Conservation (phyloP, 2,329 filamentous ascomycete genomes). For the Hypoxylon sp. region DNA sequence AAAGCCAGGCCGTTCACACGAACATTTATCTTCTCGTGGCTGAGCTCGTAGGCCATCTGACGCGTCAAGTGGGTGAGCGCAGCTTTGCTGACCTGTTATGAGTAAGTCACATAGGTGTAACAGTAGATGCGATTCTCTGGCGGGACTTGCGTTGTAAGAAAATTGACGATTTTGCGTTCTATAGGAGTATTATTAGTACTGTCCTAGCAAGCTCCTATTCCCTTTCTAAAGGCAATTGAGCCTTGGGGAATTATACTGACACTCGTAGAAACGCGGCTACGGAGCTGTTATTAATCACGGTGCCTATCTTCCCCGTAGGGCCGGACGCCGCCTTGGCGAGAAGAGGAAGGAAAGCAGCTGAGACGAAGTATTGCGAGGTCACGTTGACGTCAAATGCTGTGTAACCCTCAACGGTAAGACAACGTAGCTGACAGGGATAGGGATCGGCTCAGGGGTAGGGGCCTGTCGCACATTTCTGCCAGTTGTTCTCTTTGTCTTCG, state of each 20-base stretch:
- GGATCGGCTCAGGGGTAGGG: neutral
- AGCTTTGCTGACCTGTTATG: slow-evolving; percentile 47
- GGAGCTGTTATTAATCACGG: slow-evolving; percentile 68
- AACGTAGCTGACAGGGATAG: neutral
- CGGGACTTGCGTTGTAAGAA: slow-evolving; percentile 49
- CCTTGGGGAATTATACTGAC: slow-evolving; percentile 37
- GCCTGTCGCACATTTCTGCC: slow-evolving; percentile 46
- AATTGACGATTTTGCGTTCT: slow-evolving; percentile 49
- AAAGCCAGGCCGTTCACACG: slow-evolving; percentile 51
- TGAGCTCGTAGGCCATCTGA: slow-evolving; percentile 51
- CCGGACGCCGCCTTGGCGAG: slow-evolving; percentile 63
- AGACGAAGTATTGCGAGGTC: slow-evolving; percentile 66
- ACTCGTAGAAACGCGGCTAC: slow-evolving; percentile 66
- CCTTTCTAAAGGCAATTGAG: neutral
- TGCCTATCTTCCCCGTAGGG: slow-evolving; percentile 64
- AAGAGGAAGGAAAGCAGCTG: slow-evolving; percentile 68
- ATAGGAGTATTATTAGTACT: neutral
- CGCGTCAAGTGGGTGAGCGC: slow-evolving; percentile 49
- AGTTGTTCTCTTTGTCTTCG: slow-evolving; percentile 46
- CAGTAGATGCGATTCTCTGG: neutral
- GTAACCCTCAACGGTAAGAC: slow-evolving; percentile 11
- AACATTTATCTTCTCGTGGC: slow-evolving; percentile 50
- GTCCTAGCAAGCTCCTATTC: neutral
- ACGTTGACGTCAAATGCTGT: slow-evolving; percentile 66
- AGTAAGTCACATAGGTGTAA: neutral